A percentile compares a stretch with the other conserved stretches of the same genome.
Conservation (phyloP, 2,329 filamentous ascomycete species). For the Aspergillus fructus region DNA sequence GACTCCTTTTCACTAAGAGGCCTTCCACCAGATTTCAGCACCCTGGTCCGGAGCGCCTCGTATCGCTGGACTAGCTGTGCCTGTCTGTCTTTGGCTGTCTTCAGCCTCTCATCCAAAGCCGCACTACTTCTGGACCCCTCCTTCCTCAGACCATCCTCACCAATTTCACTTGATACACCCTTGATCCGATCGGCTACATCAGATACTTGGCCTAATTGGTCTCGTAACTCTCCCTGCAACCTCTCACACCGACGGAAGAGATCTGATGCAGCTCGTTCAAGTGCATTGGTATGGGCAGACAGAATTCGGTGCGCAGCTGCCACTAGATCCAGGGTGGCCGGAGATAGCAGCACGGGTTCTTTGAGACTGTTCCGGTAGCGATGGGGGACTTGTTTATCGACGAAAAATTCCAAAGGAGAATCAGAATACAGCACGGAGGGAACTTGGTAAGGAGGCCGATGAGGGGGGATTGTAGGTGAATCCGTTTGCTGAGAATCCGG, state of each 20-base stretch:
- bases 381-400: constrained; percentile 44
- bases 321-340: constrained; percentile 49
- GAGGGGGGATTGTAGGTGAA: constrained; percentile 31
- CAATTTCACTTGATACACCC: constrained; percentile 40
- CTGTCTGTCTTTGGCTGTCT: constrained; percentile 42
- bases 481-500: constrained; percentile 20
- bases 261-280: constrained; percentile 50
- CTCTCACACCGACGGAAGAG: constrained; percentile 54
- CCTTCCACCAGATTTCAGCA: constrained; percentile 43
- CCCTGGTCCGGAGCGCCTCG: constrained; percentile 44
- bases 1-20: constrained; percentile 49
- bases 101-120: constrained; percentile 40
- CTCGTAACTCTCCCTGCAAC: constrained; percentile 47
- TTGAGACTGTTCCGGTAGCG: constrained; percentile 44
- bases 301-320: constrained; percentile 48
- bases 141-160: constrained; percentile 35
- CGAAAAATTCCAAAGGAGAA: constrained; percentile 40
- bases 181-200: constrained; percentile 48
- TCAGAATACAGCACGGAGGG: constrained; percentile 41
- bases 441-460: constrained; percentile 44
- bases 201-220: constrained; percentile 47
- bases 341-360: constrained; percentile 48
- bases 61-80: constrained; percentile 42
- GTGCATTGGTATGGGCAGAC: constrained; percentile 45
- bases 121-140: constrained; percentile 32